Conservation (phyloP, 2,329 filamentous ascomycete genomes). For the Pseudofabraea citricarpa region DNA sequence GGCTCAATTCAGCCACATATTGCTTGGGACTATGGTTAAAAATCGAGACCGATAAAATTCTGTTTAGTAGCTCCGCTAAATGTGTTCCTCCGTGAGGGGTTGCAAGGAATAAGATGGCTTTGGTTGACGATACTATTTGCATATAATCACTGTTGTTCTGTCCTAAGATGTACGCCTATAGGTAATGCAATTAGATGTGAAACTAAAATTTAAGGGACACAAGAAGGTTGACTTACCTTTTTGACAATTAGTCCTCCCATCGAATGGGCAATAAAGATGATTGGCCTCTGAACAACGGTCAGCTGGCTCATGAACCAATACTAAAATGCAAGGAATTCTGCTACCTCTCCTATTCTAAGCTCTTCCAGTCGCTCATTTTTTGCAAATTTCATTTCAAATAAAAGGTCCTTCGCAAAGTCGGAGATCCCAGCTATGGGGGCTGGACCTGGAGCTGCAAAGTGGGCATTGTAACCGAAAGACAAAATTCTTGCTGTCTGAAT, state of each 20-base stretch:
- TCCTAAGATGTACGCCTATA: slow-evolving; percentile 12
- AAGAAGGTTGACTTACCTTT: slow-evolving; percentile 7
- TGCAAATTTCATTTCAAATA: slow-evolving; percentile 21
- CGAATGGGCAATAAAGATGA: slow-evolving; percentile 39
- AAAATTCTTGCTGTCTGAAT: slow-evolving; percentile 28
- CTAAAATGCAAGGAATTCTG: not conserved
- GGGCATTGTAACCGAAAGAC: slow-evolving; percentile 29
- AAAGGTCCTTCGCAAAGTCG: slow-evolving; percentile 26
- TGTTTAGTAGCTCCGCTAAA: slow-evolving; percentile 30
- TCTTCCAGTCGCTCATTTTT: slow-evolving; percentile 10
- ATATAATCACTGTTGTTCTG: slow-evolving; percentile 23
- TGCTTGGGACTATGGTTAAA: slow-evolving; percentile 25
- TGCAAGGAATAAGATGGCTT: slow-evolving; percentile 34
- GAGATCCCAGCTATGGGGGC: slow-evolving; percentile 8
- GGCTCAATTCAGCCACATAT: slow-evolving; percentile 34
- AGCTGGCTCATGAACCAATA: not conserved
- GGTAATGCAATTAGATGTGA: no score
- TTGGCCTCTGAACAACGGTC: slow-evolving; percentile 19
- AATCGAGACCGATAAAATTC: slow-evolving; percentile 28
- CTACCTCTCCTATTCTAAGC: slow-evolving; percentile 6
- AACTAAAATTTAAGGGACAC: not conserved
- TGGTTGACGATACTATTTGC: slow-evolving; percentile 24
- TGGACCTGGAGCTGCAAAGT: slow-evolving; percentile 5
- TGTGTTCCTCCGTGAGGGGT: slow-evolving; percentile 38
- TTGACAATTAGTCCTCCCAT: slow-evolving; percentile 38